A percentile compares a stretch with the other conserved stretches of the same genome.
Conservation (phyloP, 192 early-diverging fungal genomes). For the Coemansia sp. region DNA sequence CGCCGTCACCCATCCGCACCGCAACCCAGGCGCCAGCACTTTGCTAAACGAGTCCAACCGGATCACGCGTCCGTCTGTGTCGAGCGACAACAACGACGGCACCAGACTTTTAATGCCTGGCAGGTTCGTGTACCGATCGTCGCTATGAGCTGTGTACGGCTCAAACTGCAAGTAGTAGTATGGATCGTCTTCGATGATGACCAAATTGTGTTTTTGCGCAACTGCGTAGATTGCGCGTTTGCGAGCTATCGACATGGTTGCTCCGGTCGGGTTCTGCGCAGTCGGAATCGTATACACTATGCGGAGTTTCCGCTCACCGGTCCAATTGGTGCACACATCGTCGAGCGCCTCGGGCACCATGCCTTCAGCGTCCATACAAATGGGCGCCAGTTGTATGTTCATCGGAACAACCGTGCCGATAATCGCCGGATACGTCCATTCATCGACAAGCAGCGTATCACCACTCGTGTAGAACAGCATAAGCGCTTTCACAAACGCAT, state of each 20-base stretch:
- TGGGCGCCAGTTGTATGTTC: slow-evolving; percentile 51
- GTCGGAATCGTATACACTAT: slow-evolving; percentile 79
- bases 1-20: slow-evolving; percentile 78
- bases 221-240: slow-evolving; percentile 78
- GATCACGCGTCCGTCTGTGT: slow-evolving; percentile 83
- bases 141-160: slow-evolving; percentile 16
- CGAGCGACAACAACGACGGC: slow-evolving; percentile 85
- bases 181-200: slow-evolving; percentile 95
- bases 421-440: slow-evolving; percentile 65
- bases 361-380: slow-evolving; percentile 63
- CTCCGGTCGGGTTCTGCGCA: slow-evolving; percentile 90
- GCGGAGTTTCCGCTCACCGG: slow-evolving; percentile 44
- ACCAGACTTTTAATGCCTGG: slow-evolving; percentile 40
- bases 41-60: slow-evolving; percentile 93
- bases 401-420: slow-evolving; percentile 57
- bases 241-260: slow-evolving; percentile 71
- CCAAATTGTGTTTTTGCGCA: slow-evolving; percentile 69
- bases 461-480: slow-evolving; percentile 59
- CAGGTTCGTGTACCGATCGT: slow-evolving; percentile 23
- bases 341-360: slow-evolving; percentile 63
- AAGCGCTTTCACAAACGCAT: slow-evolving; percentile 61
- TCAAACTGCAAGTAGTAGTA: slow-evolving; percentile 88
- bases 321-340: slow-evolving; percentile 32
- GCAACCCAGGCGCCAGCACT: slow-evolving; percentile 82
- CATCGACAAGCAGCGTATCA: slow-evolving; percentile 62